Conservation (phyloP, 2,329 filamentous ascomycete genomes). For the Cordyceps cicadae region DNA sequence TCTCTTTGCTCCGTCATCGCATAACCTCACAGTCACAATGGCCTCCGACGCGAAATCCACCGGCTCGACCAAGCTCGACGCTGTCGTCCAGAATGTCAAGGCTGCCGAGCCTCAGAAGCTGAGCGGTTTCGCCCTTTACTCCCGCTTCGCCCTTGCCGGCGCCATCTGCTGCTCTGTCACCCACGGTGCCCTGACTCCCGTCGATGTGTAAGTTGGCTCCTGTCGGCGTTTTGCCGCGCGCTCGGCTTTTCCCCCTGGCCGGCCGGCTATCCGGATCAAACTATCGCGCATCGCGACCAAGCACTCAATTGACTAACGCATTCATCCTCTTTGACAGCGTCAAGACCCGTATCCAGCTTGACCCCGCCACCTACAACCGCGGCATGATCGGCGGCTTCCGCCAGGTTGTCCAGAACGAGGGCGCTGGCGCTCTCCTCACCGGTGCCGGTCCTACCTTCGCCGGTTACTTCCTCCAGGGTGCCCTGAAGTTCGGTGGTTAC, state of each 20-base stretch:
- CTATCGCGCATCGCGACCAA: background rate
- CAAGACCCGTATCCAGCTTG: constrained; percentile 84
- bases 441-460: constrained; percentile 71
- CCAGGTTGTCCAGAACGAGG: constrained; percentile 69
- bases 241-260: background rate
- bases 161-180: constrained; percentile 97
- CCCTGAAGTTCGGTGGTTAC: constrained; percentile 83
- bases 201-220: constrained; percentile 86
- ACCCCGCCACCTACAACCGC: constrained; percentile 72
- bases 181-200: constrained; percentile 91
- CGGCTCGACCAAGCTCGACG: constrained; percentile 37
- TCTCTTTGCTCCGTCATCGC: constrained; percentile 15
- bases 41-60: constrained; percentile 29
- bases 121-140: constrained; percentile 66
- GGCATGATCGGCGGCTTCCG: constrained; percentile 73
- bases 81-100: constrained; percentile 34
- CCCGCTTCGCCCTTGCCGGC: constrained; percentile 92
- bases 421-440: constrained; percentile 70
- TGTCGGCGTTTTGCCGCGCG: background rate
- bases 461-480: constrained; percentile 81
- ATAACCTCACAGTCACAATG: constrained; percentile 31
- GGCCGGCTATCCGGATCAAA: background rate
- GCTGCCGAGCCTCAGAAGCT: constrained; percentile 34
- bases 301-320: constrained; percentile 13
- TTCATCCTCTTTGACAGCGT: constrained; percentile 45